phyloP scores from a whole-genome alignment of 1,284 basidiomycete genomes.

The Porodaedalea pini region DNA sequence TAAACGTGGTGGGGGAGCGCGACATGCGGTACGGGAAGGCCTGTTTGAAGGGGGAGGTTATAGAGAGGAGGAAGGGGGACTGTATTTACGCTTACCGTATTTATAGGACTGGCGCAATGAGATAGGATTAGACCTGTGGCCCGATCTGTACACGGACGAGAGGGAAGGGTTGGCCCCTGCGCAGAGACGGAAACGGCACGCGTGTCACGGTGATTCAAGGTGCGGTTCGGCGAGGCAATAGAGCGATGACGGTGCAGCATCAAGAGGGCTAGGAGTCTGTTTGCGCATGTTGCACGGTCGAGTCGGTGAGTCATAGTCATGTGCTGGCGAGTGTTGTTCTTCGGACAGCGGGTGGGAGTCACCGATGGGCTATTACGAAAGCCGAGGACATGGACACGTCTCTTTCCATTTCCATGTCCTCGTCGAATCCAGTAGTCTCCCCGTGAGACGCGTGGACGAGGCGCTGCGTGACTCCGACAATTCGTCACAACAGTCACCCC shows the following conservation, averaged over 20 bases:
- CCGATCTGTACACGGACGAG: slow-evolving; percentile 23
- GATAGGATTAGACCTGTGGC: slow-evolving; percentile 26
- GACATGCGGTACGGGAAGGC: slow-evolving; percentile 3
- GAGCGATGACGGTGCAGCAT: background rate
- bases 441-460: slow-evolving; percentile 11
- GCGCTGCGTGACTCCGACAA: slow-evolving; percentile 3
- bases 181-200: too few species aligned
- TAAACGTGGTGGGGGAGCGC: background rate
- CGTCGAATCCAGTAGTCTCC: background rate
- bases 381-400: background rate
- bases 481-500: background rate
- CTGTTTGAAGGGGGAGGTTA: background rate
- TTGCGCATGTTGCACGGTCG: too few species aligned
- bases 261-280: too few species aligned
- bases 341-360: slow-evolving; percentile 4
- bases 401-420: background rate
- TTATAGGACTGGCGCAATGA: slow-evolving; percentile 28
- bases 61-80: slow-evolving; percentile 25
- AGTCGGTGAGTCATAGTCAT: slow-evolving; percentile 6
- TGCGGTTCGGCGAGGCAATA: background rate
- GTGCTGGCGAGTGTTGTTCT: background rate
- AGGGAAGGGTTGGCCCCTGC: slow-evolving; percentile 7
- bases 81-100: slow-evolving; percentile 27
- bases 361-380: background rate
- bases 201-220: background rate